phyloP scores from a whole-genome alignment of 306 rosid species.

The Ammopiptanthus mongolicus region DNA sequence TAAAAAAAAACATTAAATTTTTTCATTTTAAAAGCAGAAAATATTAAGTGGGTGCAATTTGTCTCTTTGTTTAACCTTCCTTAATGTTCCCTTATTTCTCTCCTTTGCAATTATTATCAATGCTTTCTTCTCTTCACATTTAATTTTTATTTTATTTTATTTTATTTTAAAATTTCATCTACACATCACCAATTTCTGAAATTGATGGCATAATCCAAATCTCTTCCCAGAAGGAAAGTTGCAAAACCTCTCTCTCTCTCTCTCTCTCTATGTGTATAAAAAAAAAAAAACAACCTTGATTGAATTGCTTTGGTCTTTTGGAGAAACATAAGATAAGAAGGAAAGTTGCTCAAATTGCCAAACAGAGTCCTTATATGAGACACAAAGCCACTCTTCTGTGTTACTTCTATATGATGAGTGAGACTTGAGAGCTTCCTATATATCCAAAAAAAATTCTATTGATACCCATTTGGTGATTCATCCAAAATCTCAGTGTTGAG shows the following conservation, averaged over 20 bases:
- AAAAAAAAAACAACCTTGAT: too few species aligned
- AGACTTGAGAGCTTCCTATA: not conserved
- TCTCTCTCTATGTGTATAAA: not conserved
- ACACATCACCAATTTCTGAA: not conserved
- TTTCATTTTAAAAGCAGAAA: not conserved
- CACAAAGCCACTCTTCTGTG: not conserved
- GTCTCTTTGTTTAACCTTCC: not conserved
- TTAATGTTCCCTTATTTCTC: not conserved
- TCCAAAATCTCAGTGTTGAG: not conserved
- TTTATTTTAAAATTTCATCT: not conserved
- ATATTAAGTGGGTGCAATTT: not conserved
- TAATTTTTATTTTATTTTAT: not conserved
- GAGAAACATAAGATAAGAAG: not conserved
- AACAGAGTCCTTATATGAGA: not conserved
- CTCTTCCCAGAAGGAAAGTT: constrained; percentile 13
- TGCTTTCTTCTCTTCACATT: not conserved
- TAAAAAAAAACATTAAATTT: not conserved
- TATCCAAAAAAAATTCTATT: not conserved
- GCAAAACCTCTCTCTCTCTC: too few species aligned
- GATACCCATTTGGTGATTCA: not conserved
- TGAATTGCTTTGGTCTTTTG: not conserved
- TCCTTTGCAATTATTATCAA: not conserved
- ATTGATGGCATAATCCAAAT: constrained; percentile 6
- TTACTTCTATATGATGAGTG: not conserved
- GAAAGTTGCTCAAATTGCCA: not conserved